A percentile compares a stretch with the other conserved stretches of the same genome.
These are phyloP conservation scores for Periconia macrospinosa DNA, from an alignment of 2,329 filamentous ascomycete genomes.

Conservation along the genomic window DNA sequence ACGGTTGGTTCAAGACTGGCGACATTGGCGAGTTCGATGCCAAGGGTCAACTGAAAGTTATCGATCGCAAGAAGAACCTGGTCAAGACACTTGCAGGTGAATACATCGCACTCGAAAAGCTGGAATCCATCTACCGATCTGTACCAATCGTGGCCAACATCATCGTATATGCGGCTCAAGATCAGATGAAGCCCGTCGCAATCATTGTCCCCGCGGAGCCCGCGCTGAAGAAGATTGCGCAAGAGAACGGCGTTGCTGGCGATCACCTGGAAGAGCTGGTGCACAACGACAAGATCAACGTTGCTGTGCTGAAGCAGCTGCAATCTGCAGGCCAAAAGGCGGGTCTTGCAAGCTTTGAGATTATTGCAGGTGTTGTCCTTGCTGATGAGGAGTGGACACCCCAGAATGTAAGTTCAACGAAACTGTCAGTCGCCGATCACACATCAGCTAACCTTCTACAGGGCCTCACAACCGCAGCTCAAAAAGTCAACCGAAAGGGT, in stretches of 20 bases:
- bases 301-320: conserved; percentile 70
- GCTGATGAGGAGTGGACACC: conserved; percentile 89
- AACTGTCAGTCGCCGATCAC: background rate
- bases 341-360: conserved; percentile 71
- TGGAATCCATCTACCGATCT: conserved; percentile 88
- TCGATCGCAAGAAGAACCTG: conserved; percentile 97
- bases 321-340: conserved; percentile 65
- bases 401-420: conserved; percentile 67
- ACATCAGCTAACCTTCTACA: conserved; percentile 27
- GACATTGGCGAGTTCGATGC: conserved; percentile 89
- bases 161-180: conserved; percentile 78
- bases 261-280: conserved; percentile 69
- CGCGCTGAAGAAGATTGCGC: conserved; percentile 59
- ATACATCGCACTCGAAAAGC: conserved; percentile 94
- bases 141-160: conserved; percentile 79
- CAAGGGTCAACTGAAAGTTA: conserved; percentile 79
- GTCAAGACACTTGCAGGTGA: conserved; percentile 95
- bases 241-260: conserved; percentile 63
- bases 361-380: conserved; percentile 74
- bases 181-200: conserved; percentile 77
- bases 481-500: conserved; percentile 56
- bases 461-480: conserved; percentile 55
- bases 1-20: conserved; percentile 96
- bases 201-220: conserved; percentile 69
- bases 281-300: conserved; percentile 65